Percentiles rank a stretch among this genome's conserved stretches.
Evolutionary conservation across 345 rosid genomes (phyloP).

Genomic region (Psidium friedrichsthalianum): DNA sequence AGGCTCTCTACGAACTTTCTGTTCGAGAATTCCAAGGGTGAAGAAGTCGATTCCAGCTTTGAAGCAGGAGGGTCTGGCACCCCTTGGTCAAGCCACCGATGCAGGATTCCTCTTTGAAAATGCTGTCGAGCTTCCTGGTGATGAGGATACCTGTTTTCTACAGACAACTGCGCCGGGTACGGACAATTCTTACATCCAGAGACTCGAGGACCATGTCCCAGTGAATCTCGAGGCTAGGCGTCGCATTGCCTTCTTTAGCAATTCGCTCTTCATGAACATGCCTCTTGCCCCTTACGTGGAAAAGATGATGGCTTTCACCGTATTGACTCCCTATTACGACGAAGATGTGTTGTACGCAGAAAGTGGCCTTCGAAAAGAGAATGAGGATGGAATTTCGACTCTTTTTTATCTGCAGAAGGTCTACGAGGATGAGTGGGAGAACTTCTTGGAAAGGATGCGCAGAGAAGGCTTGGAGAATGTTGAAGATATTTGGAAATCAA

Average conservation of each 20-base stretch:
- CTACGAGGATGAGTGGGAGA: constrained; percentile 82
- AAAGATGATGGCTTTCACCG: constrained; percentile 94
- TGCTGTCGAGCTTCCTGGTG: constrained; percentile 51
- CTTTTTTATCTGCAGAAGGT: constrained; percentile 79
- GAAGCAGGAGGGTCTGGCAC: constrained; percentile 59
- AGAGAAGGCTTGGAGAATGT: constrained; percentile 70
- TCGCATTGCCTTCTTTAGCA: constrained; percentile 85
- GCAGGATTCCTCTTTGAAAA: constrained; percentile 68
- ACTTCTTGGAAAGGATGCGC: constrained; percentile 76
- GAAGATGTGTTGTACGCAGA: constrained; percentile 72
- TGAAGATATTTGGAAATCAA: constrained; percentile 58
- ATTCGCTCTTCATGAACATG: constrained; percentile 92
- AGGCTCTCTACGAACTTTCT: constrained; percentile 68
- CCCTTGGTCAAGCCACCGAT: constrained; percentile 19
- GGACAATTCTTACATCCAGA: constrained; percentile 65
- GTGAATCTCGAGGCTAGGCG: constrained; percentile 73
- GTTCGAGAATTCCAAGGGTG: constrained; percentile 40
- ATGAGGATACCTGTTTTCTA: constrained; percentile 49
- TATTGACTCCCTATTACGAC: constrained; percentile 81
- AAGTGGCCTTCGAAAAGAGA: constrained; percentile 55
- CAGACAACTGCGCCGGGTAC: constrained; percentile 61
- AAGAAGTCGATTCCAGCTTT: constrained; percentile 22
- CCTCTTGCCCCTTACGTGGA: constrained; percentile 80
- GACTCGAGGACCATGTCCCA: constrained; percentile 80
- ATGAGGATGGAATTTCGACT: constrained; percentile 87